phyloP scores from a whole-genome alignment of 176 grass and related monocot genomes.

The Oryza nivara region DNA sequence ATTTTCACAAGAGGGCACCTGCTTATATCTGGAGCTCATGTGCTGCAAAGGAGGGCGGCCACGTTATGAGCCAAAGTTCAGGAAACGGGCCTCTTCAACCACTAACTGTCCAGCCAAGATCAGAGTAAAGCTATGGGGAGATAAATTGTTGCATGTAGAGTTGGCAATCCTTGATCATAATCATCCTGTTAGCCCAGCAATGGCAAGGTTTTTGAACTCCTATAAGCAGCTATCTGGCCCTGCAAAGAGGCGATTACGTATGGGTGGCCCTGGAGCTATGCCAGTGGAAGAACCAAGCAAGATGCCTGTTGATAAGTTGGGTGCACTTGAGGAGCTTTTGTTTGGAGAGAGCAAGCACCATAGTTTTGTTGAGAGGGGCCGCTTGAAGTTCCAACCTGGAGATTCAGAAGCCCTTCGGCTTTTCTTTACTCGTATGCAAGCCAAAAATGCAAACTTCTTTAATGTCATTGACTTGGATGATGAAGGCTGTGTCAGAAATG shows the following conservation, averaged over 20 bases:
- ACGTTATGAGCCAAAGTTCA: constrained; percentile 84
- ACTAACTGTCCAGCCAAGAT: constrained; percentile 92
- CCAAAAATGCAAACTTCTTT: constrained; percentile 92
- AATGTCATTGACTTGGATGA: constrained; percentile 84
- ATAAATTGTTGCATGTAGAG: constrained; percentile 88
- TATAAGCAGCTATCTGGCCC: constrained; percentile 81
- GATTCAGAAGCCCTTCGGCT: constrained; percentile 84
- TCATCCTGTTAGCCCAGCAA: constrained; percentile 90
- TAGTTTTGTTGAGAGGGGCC: constrained; percentile 71
- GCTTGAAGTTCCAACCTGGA: constrained; percentile 73
- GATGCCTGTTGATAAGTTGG: constrained; percentile 73
- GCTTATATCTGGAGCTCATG: constrained; percentile 93
- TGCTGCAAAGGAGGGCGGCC: constrained; percentile 88
- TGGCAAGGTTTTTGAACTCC: constrained; percentile 89
- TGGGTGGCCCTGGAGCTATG: constrained; percentile 55
- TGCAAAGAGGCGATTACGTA: constrained; percentile 63
- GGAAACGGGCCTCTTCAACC: constrained; percentile 85
- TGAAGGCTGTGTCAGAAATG: constrained; percentile 72
- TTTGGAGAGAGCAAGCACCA: constrained; percentile 81
- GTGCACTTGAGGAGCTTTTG: constrained; percentile 72
- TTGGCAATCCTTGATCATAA: constrained; percentile 89
- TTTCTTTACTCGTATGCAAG: constrained; percentile 97
- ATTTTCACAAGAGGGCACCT: constrained; percentile 82
- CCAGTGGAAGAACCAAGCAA: constrained; percentile 70
- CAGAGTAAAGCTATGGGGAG: constrained; percentile 89